phyloP scores from a whole-genome alignment of 257 asterid genomes.

The Thymus quinquecostatus region DNA sequence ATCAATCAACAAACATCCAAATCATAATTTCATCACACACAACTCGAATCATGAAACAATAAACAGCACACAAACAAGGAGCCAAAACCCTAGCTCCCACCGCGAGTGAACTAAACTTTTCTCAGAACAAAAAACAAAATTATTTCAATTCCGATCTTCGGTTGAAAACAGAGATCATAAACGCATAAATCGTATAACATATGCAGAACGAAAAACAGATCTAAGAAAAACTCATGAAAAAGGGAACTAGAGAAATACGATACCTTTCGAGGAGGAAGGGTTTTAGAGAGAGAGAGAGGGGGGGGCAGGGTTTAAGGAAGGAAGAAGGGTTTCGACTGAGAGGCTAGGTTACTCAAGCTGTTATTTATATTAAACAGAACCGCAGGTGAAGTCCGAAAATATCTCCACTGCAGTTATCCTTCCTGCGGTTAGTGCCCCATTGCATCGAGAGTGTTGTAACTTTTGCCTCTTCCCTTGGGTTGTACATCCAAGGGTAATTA shows the following conservation, averaged over 20 bases:
- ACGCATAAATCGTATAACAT: background rate
- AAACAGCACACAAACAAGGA: background rate
- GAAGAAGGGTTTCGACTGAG: slow-evolving; percentile 6
- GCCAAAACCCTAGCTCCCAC: background rate
- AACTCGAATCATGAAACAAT: background rate
- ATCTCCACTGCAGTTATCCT: slow-evolving; percentile 11
- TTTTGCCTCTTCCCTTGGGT: background rate
- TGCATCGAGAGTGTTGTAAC: background rate
- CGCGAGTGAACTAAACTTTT: background rate
- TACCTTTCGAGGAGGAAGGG: slow-evolving; percentile 20
- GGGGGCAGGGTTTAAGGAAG: too few species aligned
- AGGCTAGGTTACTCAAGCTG: slow-evolving; percentile 45
- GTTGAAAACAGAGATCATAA: background rate
- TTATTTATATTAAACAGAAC: background rate
- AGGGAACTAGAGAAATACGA: background rate
- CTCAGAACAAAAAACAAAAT: background rate
- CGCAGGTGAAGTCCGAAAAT: background rate
- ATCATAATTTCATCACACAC: too few species aligned
- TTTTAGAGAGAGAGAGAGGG: background rate
- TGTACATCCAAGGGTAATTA: background rate
- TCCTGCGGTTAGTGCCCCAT: slow-evolving; percentile 10
- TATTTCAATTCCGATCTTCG: background rate
- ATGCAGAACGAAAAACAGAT: background rate
- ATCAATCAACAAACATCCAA: too few species aligned
- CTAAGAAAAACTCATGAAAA: background rate